Conservation (phyloP, 192 early-diverging fungal species). For the Backusella liffmaniae region DNA sequence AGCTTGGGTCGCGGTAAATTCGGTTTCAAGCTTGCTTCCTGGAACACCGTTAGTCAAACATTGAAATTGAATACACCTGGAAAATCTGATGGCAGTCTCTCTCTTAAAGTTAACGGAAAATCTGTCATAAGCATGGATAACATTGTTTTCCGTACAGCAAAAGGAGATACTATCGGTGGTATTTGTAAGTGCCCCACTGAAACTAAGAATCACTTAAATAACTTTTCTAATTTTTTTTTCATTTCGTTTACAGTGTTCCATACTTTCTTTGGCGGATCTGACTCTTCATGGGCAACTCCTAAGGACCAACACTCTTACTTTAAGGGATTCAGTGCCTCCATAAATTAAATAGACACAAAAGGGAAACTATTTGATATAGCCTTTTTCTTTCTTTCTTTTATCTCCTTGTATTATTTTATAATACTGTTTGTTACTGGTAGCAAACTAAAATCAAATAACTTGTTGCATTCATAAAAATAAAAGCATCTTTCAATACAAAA, state of each 20-base stretch:
- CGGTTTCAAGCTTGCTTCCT: constrained; percentile 42
- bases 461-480: constrained; percentile 3
- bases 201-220: too few relatives aligned
- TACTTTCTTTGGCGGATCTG: constrained; percentile 41
- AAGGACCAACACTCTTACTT: constrained; percentile 31
- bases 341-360: not conserved
- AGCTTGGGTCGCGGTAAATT: constrained; percentile 53
- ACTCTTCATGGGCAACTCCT: constrained; percentile 17
- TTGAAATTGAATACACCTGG: constrained; percentile 35
- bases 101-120: constrained; percentile 21
- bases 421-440: not conserved
- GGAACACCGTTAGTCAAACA: constrained; percentile 44
- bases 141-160: constrained; percentile 11
- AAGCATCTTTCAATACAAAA: not conserved
- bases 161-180: constrained; percentile 1
- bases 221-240: not conserved
- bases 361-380: constrained; percentile 2
- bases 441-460: not conserved
- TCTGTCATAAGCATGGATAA: constrained; percentile 10
- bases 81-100: constrained; percentile 15
- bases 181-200: constrained; percentile 26
- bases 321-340: constrained; percentile 11
- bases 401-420: not conserved
- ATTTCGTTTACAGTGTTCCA: constrained; percentile 31
- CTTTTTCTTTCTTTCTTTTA: not conserved